Evolutionary conservation across 495 filamentous ascomycete genomes (phyloP).

Genomic region (Penicillium salamii): DNA sequence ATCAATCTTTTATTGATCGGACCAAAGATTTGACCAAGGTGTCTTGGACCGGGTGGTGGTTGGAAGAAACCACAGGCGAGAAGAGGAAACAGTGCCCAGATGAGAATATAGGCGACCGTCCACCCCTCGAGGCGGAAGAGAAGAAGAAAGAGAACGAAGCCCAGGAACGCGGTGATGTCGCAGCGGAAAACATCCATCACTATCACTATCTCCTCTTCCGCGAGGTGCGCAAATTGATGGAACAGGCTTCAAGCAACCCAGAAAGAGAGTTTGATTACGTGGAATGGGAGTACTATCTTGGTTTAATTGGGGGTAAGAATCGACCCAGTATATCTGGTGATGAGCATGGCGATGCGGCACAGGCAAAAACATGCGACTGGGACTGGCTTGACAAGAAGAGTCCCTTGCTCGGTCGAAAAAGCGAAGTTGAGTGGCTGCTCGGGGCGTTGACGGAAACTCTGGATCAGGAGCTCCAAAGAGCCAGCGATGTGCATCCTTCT

Average conservation of each 20-base stretch:
- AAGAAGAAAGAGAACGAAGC: conserved; percentile 38
- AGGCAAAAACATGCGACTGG: conserved; percentile 45
- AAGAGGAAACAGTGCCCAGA: not conserved
- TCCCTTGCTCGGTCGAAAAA: conserved; percentile 69
- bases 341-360: conserved; percentile 7
- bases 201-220: conserved; percentile 66
- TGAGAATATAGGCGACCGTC: not conserved
- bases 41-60: conserved; percentile 21
- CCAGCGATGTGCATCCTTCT: conserved; percentile 21
- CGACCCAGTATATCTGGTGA: conserved; percentile 35
- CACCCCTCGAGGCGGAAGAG: conserved; percentile 31
- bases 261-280: conserved; percentile 70
- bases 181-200: conserved; percentile 49
- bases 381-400: conserved; percentile 73
- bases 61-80: conserved; percentile 23
- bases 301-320: conserved; percentile 66
- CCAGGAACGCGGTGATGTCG: conserved; percentile 38
- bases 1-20: conserved; percentile 31
- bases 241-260: conserved; percentile 56
- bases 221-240: conserved; percentile 65
- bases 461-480: conserved; percentile 47
- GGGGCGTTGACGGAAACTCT: conserved; percentile 57
- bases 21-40: conserved; percentile 17
- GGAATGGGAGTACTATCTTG: conserved; percentile 81
- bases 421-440: conserved; percentile 80